phyloP scores from a whole-genome alignment of 768 basidiomycete genomes.

The Agaricus subrufescens region DNA sequence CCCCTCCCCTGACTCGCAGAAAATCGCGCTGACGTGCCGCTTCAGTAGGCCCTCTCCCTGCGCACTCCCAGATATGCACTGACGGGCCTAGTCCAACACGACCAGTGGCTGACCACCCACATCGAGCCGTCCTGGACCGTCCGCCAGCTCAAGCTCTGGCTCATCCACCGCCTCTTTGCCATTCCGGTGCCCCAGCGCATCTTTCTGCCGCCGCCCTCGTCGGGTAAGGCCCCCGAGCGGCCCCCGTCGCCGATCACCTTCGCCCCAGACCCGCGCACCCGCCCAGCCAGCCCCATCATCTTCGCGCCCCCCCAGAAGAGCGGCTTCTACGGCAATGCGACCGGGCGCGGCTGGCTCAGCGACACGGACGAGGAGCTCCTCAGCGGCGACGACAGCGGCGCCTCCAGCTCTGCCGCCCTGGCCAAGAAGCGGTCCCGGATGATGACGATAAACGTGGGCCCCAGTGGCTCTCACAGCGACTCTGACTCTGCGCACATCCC shows the following conservation, averaged over 20 bases:
- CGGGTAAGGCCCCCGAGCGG: slow-evolving; percentile 21
- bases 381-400: background rate
- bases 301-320: slow-evolving; percentile 26
- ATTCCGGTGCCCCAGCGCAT: slow-evolving; percentile 27
- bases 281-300: slow-evolving; percentile 39
- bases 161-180: slow-evolving; percentile 52
- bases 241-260: slow-evolving; percentile 70
- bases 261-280: slow-evolving; percentile 38
- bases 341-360: background rate
- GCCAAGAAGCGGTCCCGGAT: background rate
- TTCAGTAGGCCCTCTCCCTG: slow-evolving; percentile 7
- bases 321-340: slow-evolving; percentile 10
- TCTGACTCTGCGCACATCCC: background rate
- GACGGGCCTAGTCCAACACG: slow-evolving; percentile 45
- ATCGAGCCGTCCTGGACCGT: slow-evolving; percentile 58
- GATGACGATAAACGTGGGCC: background rate
- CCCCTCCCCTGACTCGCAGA: background rate
- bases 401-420: background rate
- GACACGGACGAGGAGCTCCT: slow-evolving; percentile 12
- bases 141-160: slow-evolving; percentile 55
- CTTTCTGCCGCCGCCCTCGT: slow-evolving; percentile 13
- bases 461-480: background rate
- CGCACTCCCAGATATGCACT: slow-evolving; percentile 3
- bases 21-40: slow-evolving; percentile 5
- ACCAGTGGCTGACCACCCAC: slow-evolving; percentile 77